Evolutionary conservation across 1,139 yeast species (phyloP).

Genomic region (Scheffersomyces cryptocercus): DNA sequence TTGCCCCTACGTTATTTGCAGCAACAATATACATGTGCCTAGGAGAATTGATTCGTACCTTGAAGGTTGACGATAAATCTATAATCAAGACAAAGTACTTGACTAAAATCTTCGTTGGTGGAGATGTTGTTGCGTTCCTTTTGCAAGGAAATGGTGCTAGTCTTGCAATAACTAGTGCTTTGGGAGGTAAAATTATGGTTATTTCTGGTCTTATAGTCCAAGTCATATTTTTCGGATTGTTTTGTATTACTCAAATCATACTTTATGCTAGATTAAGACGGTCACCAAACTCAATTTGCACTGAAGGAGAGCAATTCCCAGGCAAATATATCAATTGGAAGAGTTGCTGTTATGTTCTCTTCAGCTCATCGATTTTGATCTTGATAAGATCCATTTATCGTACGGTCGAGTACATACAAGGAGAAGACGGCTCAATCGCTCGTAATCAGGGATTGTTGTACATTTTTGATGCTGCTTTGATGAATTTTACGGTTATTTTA

Average conservation of each 20-base stretch:
- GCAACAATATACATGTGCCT: slow-evolving; percentile 48
- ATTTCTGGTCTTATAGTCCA: slow-evolving; percentile 35
- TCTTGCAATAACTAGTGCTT: slow-evolving; percentile 21
- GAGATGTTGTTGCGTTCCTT: slow-evolving; percentile 42
- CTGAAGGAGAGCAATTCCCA: background rate
- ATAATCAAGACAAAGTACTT: slow-evolving; percentile 29
- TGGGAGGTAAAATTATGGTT: slow-evolving; percentile 21
- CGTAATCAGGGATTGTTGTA: too few species aligned
- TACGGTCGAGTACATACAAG: slow-evolving; percentile 40
- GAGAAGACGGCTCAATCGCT: slow-evolving; percentile 26
- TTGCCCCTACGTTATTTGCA: slow-evolving; percentile 47
- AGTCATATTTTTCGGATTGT: slow-evolving; percentile 34
- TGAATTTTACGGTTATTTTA: too few species aligned
- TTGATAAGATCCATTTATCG: slow-evolving; percentile 43
- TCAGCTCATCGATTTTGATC: slow-evolving; percentile 28
- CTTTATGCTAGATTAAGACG: background rate
- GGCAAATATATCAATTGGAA: slow-evolving; percentile 12
- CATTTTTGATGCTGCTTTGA: too few species aligned
- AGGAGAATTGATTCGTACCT: slow-evolving; percentile 29
- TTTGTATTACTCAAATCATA: slow-evolving; percentile 10
- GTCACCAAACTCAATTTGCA: background rate
- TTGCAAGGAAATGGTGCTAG: slow-evolving; percentile 50
- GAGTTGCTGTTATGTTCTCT: slow-evolving; percentile 18
- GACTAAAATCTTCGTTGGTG: slow-evolving; percentile 41
- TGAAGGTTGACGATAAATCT: slow-evolving; percentile 26